Evolutionary conservation across 2,329 filamentous ascomycete species (phyloP), one percentile per base, ranked within the genome.

Genomic region (Zelopaecilomyces penicillatus): DNA sequence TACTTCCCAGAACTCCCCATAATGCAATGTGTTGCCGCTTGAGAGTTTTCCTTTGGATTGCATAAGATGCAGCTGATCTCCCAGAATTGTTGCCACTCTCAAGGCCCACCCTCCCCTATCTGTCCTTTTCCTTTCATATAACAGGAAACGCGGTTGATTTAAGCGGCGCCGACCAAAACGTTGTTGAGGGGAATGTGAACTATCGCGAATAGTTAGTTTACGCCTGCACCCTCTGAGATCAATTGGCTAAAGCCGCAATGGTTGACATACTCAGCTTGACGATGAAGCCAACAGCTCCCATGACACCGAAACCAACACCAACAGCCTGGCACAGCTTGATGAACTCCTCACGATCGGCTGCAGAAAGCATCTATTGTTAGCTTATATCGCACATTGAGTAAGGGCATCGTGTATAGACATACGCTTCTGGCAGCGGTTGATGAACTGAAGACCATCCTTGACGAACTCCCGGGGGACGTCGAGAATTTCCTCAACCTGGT

Each of bases 181-280:
- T 83, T 80, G 74, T 84, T 84, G 52, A 85, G 74, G 51, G 81
- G 81, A 40, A 84, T 82, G 63, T 84, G 80, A 52, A 84, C 77
- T 82, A 36, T 5, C 9, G 29, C 10, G 7, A 28, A n/a, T n/a
- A 29, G 31, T 37, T n/a, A 48, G 41, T 30, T 19, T 19, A 19
- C 19, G 19, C 19, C 3, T 19, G 19, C 19, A 19, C 19, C 19
- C 19, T 19, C 19, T 2, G 19, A 19, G 37, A 39, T 27, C 38
- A 32, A 34, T 38, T 33, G 35, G 31, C 1, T 4, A n/a, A 12
- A n/a, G 36, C 5, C 28, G 19, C 11, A n/a, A 27, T 9, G 26
- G 28, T 30, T 30, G 8, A 53, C 75, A 41, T 70, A 82, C 78
- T 81, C 59, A 85, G 72, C 73, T 85, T 84, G 60, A 85, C 79